These are phyloP conservation scores for Penicillium vulpinum DNA, from an alignment of 2,329 filamentous ascomycete genomes.

Conservation along the genomic window DNA sequence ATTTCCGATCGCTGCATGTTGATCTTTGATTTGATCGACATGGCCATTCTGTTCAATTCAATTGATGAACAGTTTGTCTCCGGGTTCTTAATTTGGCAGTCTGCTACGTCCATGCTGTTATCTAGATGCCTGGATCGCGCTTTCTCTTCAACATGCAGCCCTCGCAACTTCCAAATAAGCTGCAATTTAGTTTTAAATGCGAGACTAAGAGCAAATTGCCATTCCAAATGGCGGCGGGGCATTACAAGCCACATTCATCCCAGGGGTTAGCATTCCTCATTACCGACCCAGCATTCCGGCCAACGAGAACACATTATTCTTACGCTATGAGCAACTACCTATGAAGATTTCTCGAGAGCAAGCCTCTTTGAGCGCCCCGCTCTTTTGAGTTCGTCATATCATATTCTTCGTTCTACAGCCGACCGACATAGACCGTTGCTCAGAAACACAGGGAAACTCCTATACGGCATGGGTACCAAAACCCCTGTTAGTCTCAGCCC, in stretches of 20 bases:
- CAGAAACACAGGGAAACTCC: not conserved
- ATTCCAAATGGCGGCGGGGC: slow-evolving; percentile 23
- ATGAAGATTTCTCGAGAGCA: not conserved
- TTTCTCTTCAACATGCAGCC: not conserved
- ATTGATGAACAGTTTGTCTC: not conserved
- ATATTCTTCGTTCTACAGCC: slow-evolving; percentile 7
- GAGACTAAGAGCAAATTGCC: slow-evolving; percentile 1
- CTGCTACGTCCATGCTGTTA: not conserved
- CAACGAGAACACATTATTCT: slow-evolving; percentile 20
- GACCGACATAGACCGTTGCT: slow-evolving; percentile 4
- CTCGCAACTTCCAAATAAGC: slow-evolving; percentile 7
- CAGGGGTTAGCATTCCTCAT: slow-evolving; percentile 25
- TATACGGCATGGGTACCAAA: slow-evolving; percentile 19
- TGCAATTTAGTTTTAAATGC: not conserved
- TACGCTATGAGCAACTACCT: slow-evolving; percentile 15
- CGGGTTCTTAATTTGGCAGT: not conserved
- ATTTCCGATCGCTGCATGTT: not conserved
- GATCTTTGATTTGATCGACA: not conserved
- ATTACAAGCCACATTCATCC: slow-evolving; percentile 19
- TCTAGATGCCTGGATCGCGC: not conserved
- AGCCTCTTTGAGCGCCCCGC: slow-evolving; percentile 9
- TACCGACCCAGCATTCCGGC: slow-evolving; percentile 20
- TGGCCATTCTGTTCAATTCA: not conserved
- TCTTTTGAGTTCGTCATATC: not conserved
- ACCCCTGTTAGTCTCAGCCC: slow-evolving; percentile 5